Evolutionary conservation across 106 monocot genomes (phyloP).

Genomic region (Amphibolis antarctica): DNA sequence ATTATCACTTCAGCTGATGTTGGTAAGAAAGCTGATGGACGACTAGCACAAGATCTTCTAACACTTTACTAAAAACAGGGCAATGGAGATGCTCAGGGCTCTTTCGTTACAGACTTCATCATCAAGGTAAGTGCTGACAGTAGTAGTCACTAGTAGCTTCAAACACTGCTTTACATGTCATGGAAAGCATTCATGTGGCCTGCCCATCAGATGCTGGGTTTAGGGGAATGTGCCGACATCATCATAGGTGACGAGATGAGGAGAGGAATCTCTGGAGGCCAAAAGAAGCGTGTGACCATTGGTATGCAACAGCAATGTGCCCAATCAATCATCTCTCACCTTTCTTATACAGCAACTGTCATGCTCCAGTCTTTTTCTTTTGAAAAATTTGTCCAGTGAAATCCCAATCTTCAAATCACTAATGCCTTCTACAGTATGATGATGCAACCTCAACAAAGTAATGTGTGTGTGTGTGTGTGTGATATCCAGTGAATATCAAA

Average conservation of each 20-base stretch:
- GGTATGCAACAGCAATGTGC: constrained; percentile 27
- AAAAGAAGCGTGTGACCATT: constrained; percentile 65
- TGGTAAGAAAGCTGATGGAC: constrained; percentile 18
- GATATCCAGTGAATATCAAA: too few species aligned
- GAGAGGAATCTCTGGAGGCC: constrained; percentile 74
- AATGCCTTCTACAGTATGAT: too few species aligned
- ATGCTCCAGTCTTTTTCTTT: too few species aligned
- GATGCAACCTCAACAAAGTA: too few species aligned
- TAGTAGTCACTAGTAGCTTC: too few species aligned
- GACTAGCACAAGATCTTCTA: too few species aligned
- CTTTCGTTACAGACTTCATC: constrained; percentile 52
- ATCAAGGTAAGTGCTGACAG: constrained; percentile 64
- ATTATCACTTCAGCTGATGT: constrained; percentile 10
- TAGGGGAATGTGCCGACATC: constrained; percentile 49
- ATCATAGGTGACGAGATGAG: constrained; percentile 60
- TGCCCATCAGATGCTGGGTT: constrained; percentile 38
- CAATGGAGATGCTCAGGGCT: too few species aligned
- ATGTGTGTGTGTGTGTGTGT: too few species aligned
- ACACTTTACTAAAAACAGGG: too few species aligned
- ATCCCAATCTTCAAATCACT: too few species aligned
- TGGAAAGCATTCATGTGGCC: constrained; percentile 41
- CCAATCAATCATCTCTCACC: neutral
- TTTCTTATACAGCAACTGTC: neutral
- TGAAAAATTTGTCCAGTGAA: too few species aligned
- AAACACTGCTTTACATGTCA: constrained; percentile 15